Conservation (phyloP, 768 basidiomycete genomes). For the Rhizopogon vinicolor region DNA sequence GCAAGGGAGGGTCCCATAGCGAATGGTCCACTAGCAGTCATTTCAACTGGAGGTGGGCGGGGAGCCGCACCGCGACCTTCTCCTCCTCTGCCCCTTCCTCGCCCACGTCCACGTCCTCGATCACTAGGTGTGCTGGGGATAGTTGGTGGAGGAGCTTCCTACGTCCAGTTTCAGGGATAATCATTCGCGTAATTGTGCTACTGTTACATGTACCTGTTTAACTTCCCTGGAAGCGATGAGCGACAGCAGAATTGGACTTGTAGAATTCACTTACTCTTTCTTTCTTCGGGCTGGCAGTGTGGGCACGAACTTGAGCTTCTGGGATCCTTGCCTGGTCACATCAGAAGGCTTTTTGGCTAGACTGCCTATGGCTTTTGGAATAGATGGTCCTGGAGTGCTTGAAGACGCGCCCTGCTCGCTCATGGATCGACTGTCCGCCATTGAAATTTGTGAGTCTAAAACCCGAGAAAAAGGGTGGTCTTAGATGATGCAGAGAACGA, state of each 20-base stretch:
- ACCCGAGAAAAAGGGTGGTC: background rate
- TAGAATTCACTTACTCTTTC: constrained; percentile 50
- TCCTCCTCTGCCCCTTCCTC: constrained; percentile 48
- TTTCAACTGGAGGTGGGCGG: constrained; percentile 51
- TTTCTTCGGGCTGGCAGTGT: constrained; percentile 71
- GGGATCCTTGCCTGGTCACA: constrained; percentile 68
- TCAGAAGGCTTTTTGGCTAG: constrained; percentile 68
- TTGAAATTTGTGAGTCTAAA: constrained; percentile 4
- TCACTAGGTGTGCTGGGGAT: constrained; percentile 33
- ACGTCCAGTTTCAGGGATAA: constrained; percentile 7
- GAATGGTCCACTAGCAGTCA: constrained; percentile 86
- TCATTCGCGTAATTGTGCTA: background rate
- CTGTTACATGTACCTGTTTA: constrained; percentile 48
- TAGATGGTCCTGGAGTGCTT: constrained; percentile 12
- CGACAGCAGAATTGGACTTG: constrained; percentile 5
- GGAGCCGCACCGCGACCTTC: constrained; percentile 45
- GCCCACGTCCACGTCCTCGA: constrained; percentile 42
- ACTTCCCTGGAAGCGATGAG: constrained; percentile 43
- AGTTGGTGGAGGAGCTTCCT: constrained; percentile 45
- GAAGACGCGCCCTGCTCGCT: background rate
- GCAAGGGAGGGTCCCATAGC: constrained; percentile 79
- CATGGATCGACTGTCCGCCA: constrained; percentile 3
- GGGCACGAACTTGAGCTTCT: constrained; percentile 78
- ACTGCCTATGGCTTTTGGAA: constrained; percentile 68
- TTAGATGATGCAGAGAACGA: too few relatives aligned